phyloP scores from a whole-genome alignment of 768 basidiomycete species.

The Hericium erinaceus region DNA sequence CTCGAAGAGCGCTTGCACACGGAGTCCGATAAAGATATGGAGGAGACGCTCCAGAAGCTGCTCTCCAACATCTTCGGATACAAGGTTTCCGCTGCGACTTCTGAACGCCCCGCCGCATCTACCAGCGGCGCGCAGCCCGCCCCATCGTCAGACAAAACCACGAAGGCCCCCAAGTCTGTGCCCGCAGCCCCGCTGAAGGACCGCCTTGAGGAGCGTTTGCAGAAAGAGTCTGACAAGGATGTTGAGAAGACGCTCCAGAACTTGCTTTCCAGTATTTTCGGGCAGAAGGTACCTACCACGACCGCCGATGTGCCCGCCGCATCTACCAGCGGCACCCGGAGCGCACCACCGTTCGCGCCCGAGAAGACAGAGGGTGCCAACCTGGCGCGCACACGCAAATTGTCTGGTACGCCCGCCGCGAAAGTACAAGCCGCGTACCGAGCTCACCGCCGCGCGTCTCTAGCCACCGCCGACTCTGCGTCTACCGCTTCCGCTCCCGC shows the following conservation, averaged over 20 bases:
- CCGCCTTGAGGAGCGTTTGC: neutral
- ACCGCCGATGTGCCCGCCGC: no score
- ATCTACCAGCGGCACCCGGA: no score
- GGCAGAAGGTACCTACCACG: neutral
- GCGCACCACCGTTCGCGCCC: neutral
- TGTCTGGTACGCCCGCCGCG: constrained; percentile 7
- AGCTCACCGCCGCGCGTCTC: constrained; percentile 6
- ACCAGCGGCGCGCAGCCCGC: no score
- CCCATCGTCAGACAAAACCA: no score
- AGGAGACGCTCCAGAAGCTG: neutral
- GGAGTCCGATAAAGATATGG: neutral
- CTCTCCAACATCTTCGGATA: neutral
- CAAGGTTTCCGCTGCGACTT: neutral
- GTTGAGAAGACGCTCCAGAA: neutral
- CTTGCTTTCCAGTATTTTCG: neutral
- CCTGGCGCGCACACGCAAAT: constrained; percentile 4
- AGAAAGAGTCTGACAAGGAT: neutral
- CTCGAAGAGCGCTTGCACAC: neutral
- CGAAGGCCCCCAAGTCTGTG: no score
- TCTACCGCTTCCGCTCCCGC: neutral
- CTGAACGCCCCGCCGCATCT: no score
- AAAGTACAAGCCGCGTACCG: constrained; percentile 4
- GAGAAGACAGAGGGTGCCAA: constrained; percentile 1
- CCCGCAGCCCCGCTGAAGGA: neutral
- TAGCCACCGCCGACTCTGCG: neutral